A percentile compares a stretch with the other conserved stretches of the same genome.
Conservation (phyloP, 768 basidiomycete species). For the Terana coerulea region DNA sequence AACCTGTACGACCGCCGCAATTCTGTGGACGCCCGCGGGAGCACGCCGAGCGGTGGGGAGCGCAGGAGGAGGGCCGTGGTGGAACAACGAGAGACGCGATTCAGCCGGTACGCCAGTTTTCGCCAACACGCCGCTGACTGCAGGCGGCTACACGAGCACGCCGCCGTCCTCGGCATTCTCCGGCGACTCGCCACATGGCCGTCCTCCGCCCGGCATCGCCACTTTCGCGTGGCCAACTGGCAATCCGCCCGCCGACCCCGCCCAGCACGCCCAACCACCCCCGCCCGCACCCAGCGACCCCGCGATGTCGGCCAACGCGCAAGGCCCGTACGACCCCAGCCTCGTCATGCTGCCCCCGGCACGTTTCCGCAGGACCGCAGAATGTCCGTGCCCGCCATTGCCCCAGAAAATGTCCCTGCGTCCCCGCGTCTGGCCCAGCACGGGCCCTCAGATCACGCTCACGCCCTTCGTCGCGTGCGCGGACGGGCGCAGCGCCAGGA, state of each 20-base stretch:
- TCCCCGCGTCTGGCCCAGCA: constrained; percentile 41
- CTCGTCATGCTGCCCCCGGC: constrained; percentile 50
- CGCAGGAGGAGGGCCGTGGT: constrained; percentile 52
- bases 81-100: constrained; percentile 65
- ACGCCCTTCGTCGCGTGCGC: constrained; percentile 64
- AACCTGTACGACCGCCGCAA: constrained; percentile 75
- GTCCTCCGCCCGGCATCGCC: constrained; percentile 58
- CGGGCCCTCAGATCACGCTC: constrained; percentile 63
- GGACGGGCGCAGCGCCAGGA: constrained; percentile 37
- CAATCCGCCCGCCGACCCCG: constrained; percentile 40
- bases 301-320: constrained; percentile 19
- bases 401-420: constrained; percentile 43
- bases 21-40: constrained; percentile 61
- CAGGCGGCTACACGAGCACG: constrained; percentile 21
- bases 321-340: constrained; percentile 22
- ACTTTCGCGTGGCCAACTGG: constrained; percentile 68
- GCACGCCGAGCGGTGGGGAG: constrained; percentile 22
- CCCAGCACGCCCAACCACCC: no score
- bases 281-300: no score
- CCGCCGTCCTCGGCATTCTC: constrained; percentile 49
- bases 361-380: constrained; percentile 63
- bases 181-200: constrained; percentile 62
- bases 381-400: constrained; percentile 61
- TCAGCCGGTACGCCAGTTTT: constrained; percentile 64
- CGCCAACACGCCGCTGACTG: constrained; percentile 49